phyloP scores from a whole-genome alignment of 2,329 filamentous ascomycete species.

The Byssothecium circinans region DNA sequence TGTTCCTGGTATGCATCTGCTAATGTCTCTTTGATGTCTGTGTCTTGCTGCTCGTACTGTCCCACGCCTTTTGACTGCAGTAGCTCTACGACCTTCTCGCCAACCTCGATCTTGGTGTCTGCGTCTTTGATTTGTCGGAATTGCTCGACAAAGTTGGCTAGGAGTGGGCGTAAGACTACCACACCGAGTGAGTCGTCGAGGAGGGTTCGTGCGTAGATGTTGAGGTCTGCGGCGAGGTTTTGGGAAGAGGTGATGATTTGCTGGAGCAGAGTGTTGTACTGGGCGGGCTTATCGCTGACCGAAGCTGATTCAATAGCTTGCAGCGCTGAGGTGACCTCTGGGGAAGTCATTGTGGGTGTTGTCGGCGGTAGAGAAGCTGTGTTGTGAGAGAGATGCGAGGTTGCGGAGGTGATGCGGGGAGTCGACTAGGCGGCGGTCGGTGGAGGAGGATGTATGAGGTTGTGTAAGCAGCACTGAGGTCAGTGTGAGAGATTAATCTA shows the following conservation, averaged over 20 bases:
- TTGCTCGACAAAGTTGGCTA: constrained; percentile 65
- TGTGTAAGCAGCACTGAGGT: constrained; percentile 1
- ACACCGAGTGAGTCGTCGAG: constrained; percentile 72
- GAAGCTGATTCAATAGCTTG: constrained; percentile 53
- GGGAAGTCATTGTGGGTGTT: constrained; percentile 50
- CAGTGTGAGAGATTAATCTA: too few species aligned
- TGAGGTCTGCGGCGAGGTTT: constrained; percentile 63
- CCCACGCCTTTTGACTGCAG: constrained; percentile 69
- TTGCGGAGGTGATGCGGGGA: constrained; percentile 1
- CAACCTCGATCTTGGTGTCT: constrained; percentile 73
- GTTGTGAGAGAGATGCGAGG: not conserved
- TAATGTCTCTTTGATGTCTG: constrained; percentile 74
- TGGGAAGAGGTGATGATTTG: constrained; percentile 54
- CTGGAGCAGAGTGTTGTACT: constrained; percentile 61
- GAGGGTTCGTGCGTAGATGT: constrained; percentile 67
- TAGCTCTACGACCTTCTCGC: constrained; percentile 69
- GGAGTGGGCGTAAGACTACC: constrained; percentile 72
- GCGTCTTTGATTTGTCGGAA: constrained; percentile 64
- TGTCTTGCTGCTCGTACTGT: constrained; percentile 79
- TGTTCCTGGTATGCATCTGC: constrained; percentile 80
- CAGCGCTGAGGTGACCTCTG: constrained; percentile 53
- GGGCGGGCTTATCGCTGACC: constrained; percentile 54
- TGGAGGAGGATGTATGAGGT: too few species aligned
- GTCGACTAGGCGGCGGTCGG: constrained; percentile 14
- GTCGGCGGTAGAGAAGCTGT: constrained; percentile 15